Conservation (phyloP, 2,329 filamentous ascomycete species). For the Hypoxylon sp. region DNA sequence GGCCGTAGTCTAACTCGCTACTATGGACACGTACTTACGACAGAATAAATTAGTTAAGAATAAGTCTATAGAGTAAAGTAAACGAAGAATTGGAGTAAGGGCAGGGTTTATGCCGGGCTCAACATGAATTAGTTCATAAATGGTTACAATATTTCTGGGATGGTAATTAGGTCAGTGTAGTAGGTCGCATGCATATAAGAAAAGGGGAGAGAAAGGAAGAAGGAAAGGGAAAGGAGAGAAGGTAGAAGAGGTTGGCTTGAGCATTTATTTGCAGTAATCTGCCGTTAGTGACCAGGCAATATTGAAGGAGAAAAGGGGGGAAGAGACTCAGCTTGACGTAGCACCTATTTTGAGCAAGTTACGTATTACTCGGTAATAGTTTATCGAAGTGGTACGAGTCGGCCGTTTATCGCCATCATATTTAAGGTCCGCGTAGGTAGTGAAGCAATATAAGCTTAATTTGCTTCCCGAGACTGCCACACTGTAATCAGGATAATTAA, state of each 20-base stretch:
- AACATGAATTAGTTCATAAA: background rate
- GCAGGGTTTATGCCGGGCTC: background rate
- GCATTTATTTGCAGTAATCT: background rate
- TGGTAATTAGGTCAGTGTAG: background rate
- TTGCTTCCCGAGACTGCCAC: slow-evolving; percentile 1
- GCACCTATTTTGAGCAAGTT: background rate
- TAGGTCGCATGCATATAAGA: background rate
- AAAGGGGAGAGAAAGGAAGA: background rate
- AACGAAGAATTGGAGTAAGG: background rate
- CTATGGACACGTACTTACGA: background rate
- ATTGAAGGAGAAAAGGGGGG: background rate
- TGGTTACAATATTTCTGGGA: background rate
- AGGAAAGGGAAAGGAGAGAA: background rate
- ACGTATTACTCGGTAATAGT: background rate
- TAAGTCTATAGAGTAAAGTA: background rate
- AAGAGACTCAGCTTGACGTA: background rate
- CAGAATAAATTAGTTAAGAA: background rate
- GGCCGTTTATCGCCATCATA: background rate
- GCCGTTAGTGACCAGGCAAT: background rate
- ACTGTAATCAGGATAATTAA: slow-evolving; percentile 9
- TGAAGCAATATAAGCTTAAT: slow-evolving; percentile 32
- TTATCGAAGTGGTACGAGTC: background rate
- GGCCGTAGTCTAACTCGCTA: background rate
- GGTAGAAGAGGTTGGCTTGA: background rate
- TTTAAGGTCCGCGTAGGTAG: slow-evolving; percentile 3